Evolutionary conservation across 2,329 filamentous ascomycete species (phyloP).

Genomic region (Stachybotrys chlorohalonatus): DNA sequence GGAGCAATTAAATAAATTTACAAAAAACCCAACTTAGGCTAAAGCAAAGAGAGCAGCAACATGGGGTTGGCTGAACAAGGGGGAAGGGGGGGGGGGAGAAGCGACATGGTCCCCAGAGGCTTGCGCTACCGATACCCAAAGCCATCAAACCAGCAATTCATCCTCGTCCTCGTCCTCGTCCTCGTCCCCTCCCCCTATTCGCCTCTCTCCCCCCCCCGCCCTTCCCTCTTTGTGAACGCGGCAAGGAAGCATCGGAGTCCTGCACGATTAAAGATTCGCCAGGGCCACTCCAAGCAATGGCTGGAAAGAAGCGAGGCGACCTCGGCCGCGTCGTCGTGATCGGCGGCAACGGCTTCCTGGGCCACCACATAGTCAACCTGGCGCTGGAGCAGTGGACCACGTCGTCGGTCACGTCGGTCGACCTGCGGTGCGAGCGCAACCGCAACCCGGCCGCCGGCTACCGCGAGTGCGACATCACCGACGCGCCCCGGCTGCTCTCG

Average conservation of each 20-base stretch:
- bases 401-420: conserved; percentile 57
- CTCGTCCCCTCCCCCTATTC: conserved; percentile 1
- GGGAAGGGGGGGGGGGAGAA: too few relatives aligned
- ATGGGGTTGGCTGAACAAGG: too few relatives aligned
- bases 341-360: conserved; percentile 77
- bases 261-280: not conserved
- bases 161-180: too few relatives aligned
- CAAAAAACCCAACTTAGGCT: too few relatives aligned
- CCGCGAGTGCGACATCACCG: conserved; percentile 71
- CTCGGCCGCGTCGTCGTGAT: conserved; percentile 69
- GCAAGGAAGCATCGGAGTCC: conserved; percentile 7
- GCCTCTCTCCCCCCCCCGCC: conserved; percentile 3
- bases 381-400: conserved; percentile 46
- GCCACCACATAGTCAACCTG: conserved; percentile 71
- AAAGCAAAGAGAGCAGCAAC: too few relatives aligned
- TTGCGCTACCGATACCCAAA: too few relatives aligned
- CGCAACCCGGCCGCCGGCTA: conserved; percentile 53
- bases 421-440: conserved; percentile 63
- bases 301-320: conserved; percentile 24
- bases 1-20: too few relatives aligned
- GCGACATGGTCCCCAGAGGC: too few relatives aligned
- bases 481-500: conserved; percentile 47
- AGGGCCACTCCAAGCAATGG: not conserved
- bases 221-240: not conserved
- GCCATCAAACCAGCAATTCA: too few relatives aligned